phyloP scores from a whole-genome alignment of 441 rosid species.

The Pelargonium myrrhifolium region DNA sequence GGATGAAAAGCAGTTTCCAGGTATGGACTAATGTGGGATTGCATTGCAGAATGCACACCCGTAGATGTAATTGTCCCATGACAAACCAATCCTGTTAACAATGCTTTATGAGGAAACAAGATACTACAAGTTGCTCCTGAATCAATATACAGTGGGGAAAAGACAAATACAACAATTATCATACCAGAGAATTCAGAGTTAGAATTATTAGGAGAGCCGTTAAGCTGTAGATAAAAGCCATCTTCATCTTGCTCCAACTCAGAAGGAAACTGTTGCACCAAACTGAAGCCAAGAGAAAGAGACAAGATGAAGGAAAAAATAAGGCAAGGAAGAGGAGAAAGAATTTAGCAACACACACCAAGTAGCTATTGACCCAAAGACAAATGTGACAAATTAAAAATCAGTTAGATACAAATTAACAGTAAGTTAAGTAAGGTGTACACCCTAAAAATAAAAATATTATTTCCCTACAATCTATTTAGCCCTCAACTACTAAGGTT shows the following conservation, averaged over 20 bases:
- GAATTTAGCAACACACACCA: constrained; percentile 5
- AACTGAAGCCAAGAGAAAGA: constrained; percentile 29
- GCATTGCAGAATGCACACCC: constrained; percentile 24
- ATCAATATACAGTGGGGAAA: constrained; percentile 12
- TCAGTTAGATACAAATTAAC: constrained; percentile 4
- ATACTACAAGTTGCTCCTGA: constrained; percentile 6
- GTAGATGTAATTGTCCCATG: constrained; percentile 29
- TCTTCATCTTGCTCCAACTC: constrained; percentile 32
- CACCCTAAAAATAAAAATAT: not conserved
- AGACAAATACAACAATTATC: constrained; percentile 16
- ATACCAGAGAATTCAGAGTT: constrained; percentile 35
- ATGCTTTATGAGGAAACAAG: constrained; percentile 20
- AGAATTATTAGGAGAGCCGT: constrained; percentile 31
- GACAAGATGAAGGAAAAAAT: not conserved
- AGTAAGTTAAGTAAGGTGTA: not conserved
- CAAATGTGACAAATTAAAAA: not conserved
- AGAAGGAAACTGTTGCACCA: constrained; percentile 27
- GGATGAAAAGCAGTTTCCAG: constrained; percentile 35
- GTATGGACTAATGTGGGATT: constrained; percentile 22
- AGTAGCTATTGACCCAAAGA: constrained; percentile 4
- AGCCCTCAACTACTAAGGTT: constrained; percentile 8
- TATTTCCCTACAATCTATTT: not conserved
- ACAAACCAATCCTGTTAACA: constrained; percentile 29
- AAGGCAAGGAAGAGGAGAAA: not conserved
- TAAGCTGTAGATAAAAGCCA: constrained; percentile 26